Conservation (phyloP, 2,329 filamentous ascomycete species). For the Blumeria graminis region DNA sequence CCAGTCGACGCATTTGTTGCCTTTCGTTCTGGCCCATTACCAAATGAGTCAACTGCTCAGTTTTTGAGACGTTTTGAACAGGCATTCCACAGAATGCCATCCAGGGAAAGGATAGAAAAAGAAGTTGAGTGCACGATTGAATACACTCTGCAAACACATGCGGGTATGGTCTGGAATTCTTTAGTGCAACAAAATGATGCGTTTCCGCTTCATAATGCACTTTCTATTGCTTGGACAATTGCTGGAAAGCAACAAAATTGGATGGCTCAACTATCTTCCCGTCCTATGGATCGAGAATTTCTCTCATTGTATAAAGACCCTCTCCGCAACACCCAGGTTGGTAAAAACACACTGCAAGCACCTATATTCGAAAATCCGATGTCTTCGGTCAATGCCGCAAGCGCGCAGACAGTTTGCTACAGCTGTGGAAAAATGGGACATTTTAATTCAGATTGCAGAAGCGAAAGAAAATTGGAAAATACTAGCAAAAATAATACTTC, state of each 20-base stretch:
- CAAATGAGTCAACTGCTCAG: neutral
- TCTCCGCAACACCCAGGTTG: neutral
- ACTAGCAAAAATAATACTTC: neutral
- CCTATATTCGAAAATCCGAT: neutral
- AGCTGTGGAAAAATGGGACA: neutral
- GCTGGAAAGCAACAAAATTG: neutral
- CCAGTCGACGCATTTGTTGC: neutral
- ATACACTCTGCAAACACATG: neutral
- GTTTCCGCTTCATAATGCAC: neutral
- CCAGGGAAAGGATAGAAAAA: neutral
- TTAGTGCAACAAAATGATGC: neutral
- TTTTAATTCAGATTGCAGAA: neutral
- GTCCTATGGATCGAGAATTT: neutral
- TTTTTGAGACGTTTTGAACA: constrained; percentile 1
- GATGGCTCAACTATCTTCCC: neutral
- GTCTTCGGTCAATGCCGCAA: neutral
- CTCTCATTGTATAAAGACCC: neutral
- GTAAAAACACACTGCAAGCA: neutral
- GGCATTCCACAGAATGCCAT: neutral
- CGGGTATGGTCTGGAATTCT: neutral
- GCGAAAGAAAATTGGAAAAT: neutral
- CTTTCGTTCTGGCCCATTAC: neutral
- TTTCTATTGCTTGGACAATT: neutral
- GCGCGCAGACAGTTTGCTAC: neutral
- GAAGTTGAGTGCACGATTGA: neutral